Base-by-base conservation (phyloP, 805 yeast genomes). In the Starmerella bacillaris region DNA sequence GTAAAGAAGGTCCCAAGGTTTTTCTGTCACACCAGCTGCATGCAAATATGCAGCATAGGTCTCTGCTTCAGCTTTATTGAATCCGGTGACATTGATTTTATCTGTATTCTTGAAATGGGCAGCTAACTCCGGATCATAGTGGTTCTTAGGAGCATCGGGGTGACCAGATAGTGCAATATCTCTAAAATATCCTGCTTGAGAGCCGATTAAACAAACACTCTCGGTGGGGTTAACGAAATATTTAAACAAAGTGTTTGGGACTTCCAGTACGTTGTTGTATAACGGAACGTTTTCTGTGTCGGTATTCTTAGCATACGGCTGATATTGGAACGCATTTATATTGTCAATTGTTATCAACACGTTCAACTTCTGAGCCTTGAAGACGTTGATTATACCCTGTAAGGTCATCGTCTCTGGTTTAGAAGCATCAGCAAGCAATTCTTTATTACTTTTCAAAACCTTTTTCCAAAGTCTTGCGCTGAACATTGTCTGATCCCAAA, bases 401-500 rank as follows among this genome's bases (percentile, higher is more conserved):
- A 26, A 12, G 14, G 29, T 26, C 5, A 11, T 7, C 6, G 29
- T 11, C 6, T 26, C 14, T 14, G 14, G 29, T 8, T 11, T 12
- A 6, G 7, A 15, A 11, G 29, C 9, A 21, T 56, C 48, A 11
- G 51, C 35, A 20, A 73, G 53, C 4, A 55, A 27, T 2, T 49
- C 54, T 27, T 50, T 51, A 46, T 75, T 75, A 9, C 65, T 65
- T 33, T 57, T 58, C 31, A 56, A 50, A 24, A 70, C 56, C 51
- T 70, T 71, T 41, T 61, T 59, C 40, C 79, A 51, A 52, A 79
- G 64, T 32, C 65, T 63, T 49, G 71, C 70, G 34, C 77, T 58
- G 50, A 63, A 68, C 86, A 77, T 76, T 39, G 86, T 93, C 57
- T 83, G 94, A 21, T 30, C 21, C 33, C 70, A 76, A 53, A 72